A percentile compares a stretch with the other conserved stretches of the same genome.
Evolutionary conservation across 129 eudicot genomes (phyloP).

Genomic region (Smallanthus sonchifolius): DNA sequence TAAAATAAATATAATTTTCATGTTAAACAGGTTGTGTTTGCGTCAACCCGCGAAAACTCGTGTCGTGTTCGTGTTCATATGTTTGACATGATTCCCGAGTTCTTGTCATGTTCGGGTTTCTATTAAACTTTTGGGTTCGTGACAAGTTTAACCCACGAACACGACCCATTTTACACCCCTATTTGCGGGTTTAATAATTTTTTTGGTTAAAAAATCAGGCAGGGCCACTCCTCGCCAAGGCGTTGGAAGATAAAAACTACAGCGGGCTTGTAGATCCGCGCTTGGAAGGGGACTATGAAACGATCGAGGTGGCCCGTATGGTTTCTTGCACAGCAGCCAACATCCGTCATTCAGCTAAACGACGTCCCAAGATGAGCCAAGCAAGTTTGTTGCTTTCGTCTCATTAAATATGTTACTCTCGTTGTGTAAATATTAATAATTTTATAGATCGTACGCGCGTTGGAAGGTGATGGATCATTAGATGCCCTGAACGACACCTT

Average conservation of each 20-base stretch:
- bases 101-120: too few species aligned
- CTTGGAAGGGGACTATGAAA: slow-evolving; percentile 45
- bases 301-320: slow-evolving; percentile 58
- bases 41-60: too few species aligned
- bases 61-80: too few species aligned
- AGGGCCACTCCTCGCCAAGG: slow-evolving; percentile 62
- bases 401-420: background rate
- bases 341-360: slow-evolving; percentile 71
- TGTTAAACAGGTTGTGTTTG: too few species aligned
- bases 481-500: slow-evolving; percentile 45
- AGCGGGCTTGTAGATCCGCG: slow-evolving; percentile 60
- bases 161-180: too few species aligned
- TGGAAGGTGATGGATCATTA: slow-evolving; percentile 54
- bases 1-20: too few species aligned
- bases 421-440: background rate
- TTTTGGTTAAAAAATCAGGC: slow-evolving; percentile 39
- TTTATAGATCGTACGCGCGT: slow-evolving; percentile 53
- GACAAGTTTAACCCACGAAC: too few species aligned
- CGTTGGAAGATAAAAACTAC: slow-evolving; percentile 55
- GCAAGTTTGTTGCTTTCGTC: slow-evolving; percentile 21
- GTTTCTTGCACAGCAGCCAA: slow-evolving; percentile 62
- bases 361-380: slow-evolving; percentile 89
- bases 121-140: too few species aligned
- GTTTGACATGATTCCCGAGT: too few species aligned
- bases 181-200: background rate